These are phyloP conservation scores for Calonectria naviculata DNA, from an alignment of 2,329 filamentous ascomycete species.

Conservation along the genomic window DNA sequence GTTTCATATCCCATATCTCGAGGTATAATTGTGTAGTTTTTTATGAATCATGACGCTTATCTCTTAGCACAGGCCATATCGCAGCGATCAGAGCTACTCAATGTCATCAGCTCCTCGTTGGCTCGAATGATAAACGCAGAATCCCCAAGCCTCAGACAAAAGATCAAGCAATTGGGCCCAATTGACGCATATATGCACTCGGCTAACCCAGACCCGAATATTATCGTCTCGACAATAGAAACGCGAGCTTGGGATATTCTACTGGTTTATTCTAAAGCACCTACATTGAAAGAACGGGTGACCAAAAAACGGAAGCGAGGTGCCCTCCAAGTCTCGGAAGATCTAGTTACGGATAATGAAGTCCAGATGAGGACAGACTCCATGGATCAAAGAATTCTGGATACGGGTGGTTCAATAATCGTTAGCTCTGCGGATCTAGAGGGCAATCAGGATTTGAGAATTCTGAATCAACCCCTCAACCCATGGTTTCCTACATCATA, in stretches of 20 bases:
- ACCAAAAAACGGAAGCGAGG: neutral
- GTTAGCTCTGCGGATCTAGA: neutral
- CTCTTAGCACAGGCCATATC: constrained; percentile 35
- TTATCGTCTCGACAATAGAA: constrained; percentile 24
- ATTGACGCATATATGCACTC: too few species aligned
- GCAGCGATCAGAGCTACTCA: constrained; percentile 39
- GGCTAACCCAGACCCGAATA: neutral
- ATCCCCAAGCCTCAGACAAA: constrained; percentile 47
- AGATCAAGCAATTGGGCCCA: constrained; percentile 28
- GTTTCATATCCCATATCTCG: constrained; percentile 49
- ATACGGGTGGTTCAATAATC: neutral
- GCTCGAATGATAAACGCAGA: constrained; percentile 47
- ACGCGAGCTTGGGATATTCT: constrained; percentile 40
- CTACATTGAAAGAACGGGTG: constrained; percentile 14
- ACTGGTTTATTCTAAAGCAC: constrained; percentile 26
- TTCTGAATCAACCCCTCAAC: neutral
- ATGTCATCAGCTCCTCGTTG: constrained; percentile 44
- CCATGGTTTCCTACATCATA: neutral
- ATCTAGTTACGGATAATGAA: neutral
- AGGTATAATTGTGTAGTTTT: constrained; percentile 33
- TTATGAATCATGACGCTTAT: constrained; percentile 13
- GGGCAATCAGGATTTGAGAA: neutral
- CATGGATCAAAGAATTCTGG: neutral
- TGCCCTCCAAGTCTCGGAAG: neutral
- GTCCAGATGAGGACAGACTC: neutral